Percentiles rank a stretch among this genome's conserved stretches.
phyloP scores from a whole-genome alignment of 352 stramenopile genomes.

The Phytopythium chamaehyphon region DNA sequence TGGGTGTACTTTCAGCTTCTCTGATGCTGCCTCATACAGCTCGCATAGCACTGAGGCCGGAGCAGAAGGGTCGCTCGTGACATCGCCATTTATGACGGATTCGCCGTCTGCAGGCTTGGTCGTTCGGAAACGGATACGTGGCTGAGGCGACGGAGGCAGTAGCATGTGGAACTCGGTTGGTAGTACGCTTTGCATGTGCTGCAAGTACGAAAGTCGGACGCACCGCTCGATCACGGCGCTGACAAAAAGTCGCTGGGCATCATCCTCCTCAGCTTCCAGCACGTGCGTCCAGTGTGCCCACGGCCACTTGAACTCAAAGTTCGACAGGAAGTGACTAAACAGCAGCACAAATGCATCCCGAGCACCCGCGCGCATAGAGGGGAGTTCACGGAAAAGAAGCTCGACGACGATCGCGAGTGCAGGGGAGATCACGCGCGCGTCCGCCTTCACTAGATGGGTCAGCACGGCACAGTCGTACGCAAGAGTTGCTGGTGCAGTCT shows the following conservation, averaged over 20 bases:
- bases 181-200: slow-evolving; percentile 79
- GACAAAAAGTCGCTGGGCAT: slow-evolving; percentile 80
- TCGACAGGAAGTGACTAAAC: slow-evolving; percentile 84
- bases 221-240: slow-evolving; percentile 81
- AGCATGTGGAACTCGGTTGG: slow-evolving; percentile 75
- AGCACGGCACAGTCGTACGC: slow-evolving; percentile 70
- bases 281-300: slow-evolving; percentile 79
- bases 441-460: slow-evolving; percentile 74
- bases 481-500: slow-evolving; percentile 39
- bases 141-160: slow-evolving; percentile 64
- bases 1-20: slow-evolving; percentile 72
- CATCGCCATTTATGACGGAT: slow-evolving; percentile 10
- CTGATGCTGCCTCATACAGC: slow-evolving; percentile 55
- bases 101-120: slow-evolving; percentile 17
- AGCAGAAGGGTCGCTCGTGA: slow-evolving; percentile 7
- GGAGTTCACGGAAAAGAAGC: slow-evolving; percentile 79
- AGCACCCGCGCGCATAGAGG: slow-evolving; percentile 56
- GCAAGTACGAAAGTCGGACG: slow-evolving; percentile 78
- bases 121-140: slow-evolving; percentile 56
- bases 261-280: slow-evolving; percentile 71
- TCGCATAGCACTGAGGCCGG: slow-evolving; percentile 16
- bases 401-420: slow-evolving; percentile 81
- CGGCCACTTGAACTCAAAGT: slow-evolving; percentile 87
- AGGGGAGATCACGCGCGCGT: slow-evolving; percentile 56
- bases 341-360: slow-evolving; percentile 69